Evolutionary conservation across 2,329 filamentous ascomycete genomes (phyloP).

Genomic region (Pseudophaeomoniella oleicola): DNA sequence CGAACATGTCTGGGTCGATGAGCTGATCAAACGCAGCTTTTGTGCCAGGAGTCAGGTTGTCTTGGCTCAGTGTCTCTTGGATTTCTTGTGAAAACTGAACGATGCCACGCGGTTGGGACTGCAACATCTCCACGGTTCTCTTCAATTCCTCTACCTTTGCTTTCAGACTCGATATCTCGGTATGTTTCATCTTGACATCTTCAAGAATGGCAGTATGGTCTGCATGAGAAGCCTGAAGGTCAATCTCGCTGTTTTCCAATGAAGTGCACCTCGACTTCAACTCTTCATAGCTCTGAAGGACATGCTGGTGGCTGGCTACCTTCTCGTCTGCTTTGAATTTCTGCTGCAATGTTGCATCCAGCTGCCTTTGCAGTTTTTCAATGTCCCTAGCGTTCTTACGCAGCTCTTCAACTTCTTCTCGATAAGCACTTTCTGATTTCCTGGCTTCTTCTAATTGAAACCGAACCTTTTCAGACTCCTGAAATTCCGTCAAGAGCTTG

Average conservation of each 20-base stretch:
- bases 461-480: neutral
- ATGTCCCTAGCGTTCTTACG: neutral
- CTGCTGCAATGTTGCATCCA: neutral
- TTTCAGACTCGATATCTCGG: neutral
- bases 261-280: neutral
- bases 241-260: neutral
- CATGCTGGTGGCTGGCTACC: neutral
- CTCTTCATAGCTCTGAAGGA: neutral
- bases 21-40: neutral
- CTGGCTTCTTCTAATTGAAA: neutral
- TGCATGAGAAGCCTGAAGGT: neutral
- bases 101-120: neutral
- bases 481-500: neutral
- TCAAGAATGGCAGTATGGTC: neutral
- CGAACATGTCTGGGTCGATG: neutral
- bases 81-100: neutral
- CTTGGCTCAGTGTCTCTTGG: neutral
- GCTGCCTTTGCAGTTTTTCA: neutral
- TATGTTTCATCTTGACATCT: neutral
- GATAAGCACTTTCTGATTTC: neutral
- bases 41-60: neutral
- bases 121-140: neutral
- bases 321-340: neutral
- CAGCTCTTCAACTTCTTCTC: neutral
- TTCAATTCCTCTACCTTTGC: neutral